Evolutionary conservation across 495 filamentous ascomycete genomes (phyloP).

Genomic region (Lasiosphaeriaceae sp.): DNA sequence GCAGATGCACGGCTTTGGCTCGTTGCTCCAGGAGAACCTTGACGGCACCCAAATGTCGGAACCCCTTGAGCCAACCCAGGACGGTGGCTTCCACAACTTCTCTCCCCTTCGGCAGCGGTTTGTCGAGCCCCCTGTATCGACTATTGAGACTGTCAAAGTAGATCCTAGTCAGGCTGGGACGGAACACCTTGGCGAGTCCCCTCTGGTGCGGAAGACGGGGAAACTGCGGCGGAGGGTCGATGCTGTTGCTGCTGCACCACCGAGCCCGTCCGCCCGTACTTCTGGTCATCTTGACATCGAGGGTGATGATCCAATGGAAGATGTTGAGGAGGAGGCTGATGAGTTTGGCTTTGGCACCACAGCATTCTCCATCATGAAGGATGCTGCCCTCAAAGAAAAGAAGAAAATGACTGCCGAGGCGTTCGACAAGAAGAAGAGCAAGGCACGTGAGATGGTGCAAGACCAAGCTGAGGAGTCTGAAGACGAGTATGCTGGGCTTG

Average conservation of each 20-base stretch:
- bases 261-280: constrained; percentile 25
- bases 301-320: constrained; percentile 51
- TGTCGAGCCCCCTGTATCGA: constrained; percentile 59
- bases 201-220: constrained; percentile 55
- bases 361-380: constrained; percentile 76
- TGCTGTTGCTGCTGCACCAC: constrained; percentile 13
- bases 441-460: constrained; percentile 81
- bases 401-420: constrained; percentile 35
- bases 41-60: constrained; percentile 55
- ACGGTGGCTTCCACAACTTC: constrained; percentile 65
- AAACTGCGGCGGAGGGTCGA: constrained; percentile 52
- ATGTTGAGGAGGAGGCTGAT: constrained; percentile 40
- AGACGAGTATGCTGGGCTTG: constrained; percentile 94
- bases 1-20: constrained; percentile 50
- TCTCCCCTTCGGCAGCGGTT: constrained; percentile 59
- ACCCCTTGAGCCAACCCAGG: constrained; percentile 79
- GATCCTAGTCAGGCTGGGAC: constrained; percentile 30
- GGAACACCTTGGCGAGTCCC: constrained; percentile 49
- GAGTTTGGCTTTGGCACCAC: constrained; percentile 37
- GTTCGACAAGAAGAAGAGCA: constrained; percentile 83
- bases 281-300: constrained; percentile 50
- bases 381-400: constrained; percentile 57
- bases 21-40: constrained; percentile 34
- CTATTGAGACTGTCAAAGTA: constrained; percentile 65
- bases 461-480: constrained; percentile 97